Base-by-base conservation (phyloP, 805 yeast species). In the Candida maris region DNA sequence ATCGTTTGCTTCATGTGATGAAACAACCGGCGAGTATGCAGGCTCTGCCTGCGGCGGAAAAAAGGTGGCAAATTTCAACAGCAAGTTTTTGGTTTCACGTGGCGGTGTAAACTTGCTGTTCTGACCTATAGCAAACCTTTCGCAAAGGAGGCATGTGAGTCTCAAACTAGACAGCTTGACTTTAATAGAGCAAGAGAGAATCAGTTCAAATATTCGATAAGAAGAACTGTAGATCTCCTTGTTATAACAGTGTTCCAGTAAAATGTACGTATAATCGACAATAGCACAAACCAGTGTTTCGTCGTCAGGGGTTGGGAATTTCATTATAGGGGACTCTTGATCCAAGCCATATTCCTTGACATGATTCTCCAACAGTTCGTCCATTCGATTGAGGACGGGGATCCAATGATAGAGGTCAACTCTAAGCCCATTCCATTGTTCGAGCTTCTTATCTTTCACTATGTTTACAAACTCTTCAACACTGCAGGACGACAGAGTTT, bases 321-420 rank as follows among this genome's bases (percentile, higher is more conserved):
- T 61, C 14, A 85, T 68, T 29, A 60, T 68, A 4, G 77, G 71
- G 35, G 59, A 49, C 14, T 70, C 71, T 10, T 67, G 66, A 23
- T 65, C 69, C 35, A 79, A 58, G 22, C 62, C 65, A 50, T 85
- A 82, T 42, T 75, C 75, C 6, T 61, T 61, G 12, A 83, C 71
- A 16, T 72, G 63, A 3, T 51, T 48, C 34, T 78, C 83, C 35
- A 85, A 62, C 5, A 85, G 69, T 9, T 66, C 70, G 54, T 89
- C 96, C 52, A 89, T 77, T 48, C 81, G 68, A 57, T 87, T 83
- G 48, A 91, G 65, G 1, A 85, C 77, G 0, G 81, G 73, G 19
- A 85, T 74, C 93, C 95, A 89, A 41, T 79, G 80, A 42, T 71
- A 72, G 22, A 91, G 59, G 48, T 85, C 74, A 5, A 71, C 67